Evolutionary conservation across 2,329 filamentous ascomycete genomes (phyloP).

Genomic region (Tetracladium maxilliforme): DNA sequence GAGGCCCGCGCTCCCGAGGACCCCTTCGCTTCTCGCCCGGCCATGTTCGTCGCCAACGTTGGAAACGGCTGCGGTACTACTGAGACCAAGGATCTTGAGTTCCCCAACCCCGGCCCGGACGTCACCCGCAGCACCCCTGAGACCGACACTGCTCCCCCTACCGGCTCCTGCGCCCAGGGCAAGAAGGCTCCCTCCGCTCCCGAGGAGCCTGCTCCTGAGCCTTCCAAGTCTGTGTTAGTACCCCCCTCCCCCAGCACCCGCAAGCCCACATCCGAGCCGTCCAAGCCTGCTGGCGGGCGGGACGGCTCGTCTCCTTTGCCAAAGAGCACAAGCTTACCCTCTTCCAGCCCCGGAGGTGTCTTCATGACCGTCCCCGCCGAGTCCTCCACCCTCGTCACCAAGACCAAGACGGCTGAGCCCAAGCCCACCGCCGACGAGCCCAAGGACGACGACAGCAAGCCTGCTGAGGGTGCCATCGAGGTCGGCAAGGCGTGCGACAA

Average conservation of each 20-base stretch:
- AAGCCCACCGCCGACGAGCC: constrained; percentile 5
- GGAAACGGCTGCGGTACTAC: constrained; percentile 31
- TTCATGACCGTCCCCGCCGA: constrained; percentile 15
- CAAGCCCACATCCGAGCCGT: constrained; percentile 1
- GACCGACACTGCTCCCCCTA: neutral
- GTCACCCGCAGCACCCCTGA: constrained; percentile 9
- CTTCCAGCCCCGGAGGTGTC: constrained; percentile 16
- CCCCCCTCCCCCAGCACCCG: no score
- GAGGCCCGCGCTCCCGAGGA: constrained; percentile 3
- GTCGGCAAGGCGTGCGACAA: constrained; percentile 27
- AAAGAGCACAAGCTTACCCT: constrained; percentile 7
- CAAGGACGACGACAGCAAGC: constrained; percentile 9
- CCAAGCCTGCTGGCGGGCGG: neutral
- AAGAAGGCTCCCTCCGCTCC: no score
- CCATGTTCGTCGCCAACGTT: constrained; percentile 44
- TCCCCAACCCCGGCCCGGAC: constrained; percentile 37
- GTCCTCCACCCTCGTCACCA: constrained; percentile 10
- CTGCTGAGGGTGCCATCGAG: constrained; percentile 10
- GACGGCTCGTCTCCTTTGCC: constrained; percentile 1
- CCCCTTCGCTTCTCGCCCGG: constrained; percentile 30
- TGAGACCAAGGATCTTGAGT: constrained; percentile 30
- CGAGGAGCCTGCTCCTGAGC: constrained; percentile 6
- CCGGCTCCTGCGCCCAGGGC: neutral
- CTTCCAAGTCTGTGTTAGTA: neutral
- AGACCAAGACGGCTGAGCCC: constrained; percentile 11